Evolutionary conservation across 768 basidiomycete species (phyloP).

Genomic region (Leucosporidium creatinivorum): DNA sequence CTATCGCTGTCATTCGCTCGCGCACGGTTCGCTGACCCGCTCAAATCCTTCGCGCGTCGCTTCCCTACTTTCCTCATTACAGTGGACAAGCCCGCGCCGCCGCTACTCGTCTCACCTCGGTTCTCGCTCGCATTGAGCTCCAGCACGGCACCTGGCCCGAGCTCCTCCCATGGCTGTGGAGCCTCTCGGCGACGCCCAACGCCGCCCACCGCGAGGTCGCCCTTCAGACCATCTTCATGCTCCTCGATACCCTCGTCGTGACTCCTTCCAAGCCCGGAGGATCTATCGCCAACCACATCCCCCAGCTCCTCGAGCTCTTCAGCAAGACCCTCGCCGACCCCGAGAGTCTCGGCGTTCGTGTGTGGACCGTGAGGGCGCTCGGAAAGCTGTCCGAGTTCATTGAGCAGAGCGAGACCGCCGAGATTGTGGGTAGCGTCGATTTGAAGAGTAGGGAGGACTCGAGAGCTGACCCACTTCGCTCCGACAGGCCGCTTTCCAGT

Average conservation of each 20-base stretch:
- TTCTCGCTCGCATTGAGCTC: slow-evolving; percentile 83
- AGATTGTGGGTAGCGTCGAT: slow-evolving; percentile 56
- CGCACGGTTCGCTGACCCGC: neutral
- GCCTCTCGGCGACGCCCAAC: slow-evolving; percentile 61
- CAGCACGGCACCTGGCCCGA: slow-evolving; percentile 59
- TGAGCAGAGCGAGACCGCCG: slow-evolving; percentile 73
- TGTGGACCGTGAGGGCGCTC: slow-evolving; percentile 83
- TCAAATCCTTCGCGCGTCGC: neutral
- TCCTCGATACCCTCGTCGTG: slow-evolving; percentile 79
- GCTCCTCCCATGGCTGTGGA: slow-evolving; percentile 78
- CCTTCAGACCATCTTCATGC: slow-evolving; percentile 77
- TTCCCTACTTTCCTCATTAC: neutral
- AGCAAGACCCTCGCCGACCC: slow-evolving; percentile 64
- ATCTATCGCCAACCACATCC: slow-evolving; percentile 50
- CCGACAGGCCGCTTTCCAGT: slow-evolving; percentile 73
- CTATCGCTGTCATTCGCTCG: too few relatives aligned
- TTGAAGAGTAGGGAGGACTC: neutral
- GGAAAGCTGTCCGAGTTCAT: slow-evolving; percentile 91
- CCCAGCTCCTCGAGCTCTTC: slow-evolving; percentile 73
- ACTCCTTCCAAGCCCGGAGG: slow-evolving; percentile 58
- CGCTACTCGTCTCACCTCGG: slow-evolving; percentile 82
- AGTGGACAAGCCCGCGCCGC: slow-evolving; percentile 79
- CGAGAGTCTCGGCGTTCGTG: slow-evolving; percentile 79
- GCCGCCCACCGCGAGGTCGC: slow-evolving; percentile 83
- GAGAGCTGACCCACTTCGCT: neutral